Percentiles rank a stretch among this genome's conserved stretches.
Evolutionary conservation across 2,329 filamentous ascomycete species (phyloP).

Genomic region (Fusarium zealandicum): DNA sequence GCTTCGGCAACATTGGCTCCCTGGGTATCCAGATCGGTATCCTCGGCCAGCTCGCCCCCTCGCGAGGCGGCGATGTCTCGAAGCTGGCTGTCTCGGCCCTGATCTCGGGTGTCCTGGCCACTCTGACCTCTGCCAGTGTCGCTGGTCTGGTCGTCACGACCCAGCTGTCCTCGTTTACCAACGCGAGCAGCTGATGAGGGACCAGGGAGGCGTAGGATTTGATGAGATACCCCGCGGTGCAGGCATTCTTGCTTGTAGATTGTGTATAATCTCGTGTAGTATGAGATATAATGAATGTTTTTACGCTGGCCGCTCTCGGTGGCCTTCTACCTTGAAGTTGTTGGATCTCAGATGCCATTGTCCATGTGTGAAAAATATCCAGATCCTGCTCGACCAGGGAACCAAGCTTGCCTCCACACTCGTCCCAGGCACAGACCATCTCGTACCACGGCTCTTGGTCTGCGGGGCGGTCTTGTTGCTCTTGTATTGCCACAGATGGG

Average conservation of each 20-base stretch:
- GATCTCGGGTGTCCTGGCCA: conserved; percentile 78
- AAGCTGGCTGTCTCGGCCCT: conserved; percentile 79
- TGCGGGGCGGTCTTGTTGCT: too few relatives aligned
- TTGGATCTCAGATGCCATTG: neutral
- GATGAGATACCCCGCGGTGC: too few relatives aligned
- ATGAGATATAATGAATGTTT: too few relatives aligned
- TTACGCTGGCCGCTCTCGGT: neutral
- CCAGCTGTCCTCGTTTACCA: conserved; percentile 40
- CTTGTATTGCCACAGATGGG: too few relatives aligned
- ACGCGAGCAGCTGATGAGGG: neutral
- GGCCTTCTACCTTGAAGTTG: neutral
- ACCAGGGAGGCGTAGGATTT: neutral
- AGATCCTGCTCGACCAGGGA: neutral
- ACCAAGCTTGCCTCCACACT: neutral
- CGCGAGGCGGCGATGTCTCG: conserved; percentile 76
- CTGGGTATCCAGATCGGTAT: conserved; percentile 91
- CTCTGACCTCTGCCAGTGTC: conserved; percentile 78
- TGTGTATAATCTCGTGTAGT: too few relatives aligned
- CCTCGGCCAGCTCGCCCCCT: conserved; percentile 79
- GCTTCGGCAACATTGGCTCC: conserved; percentile 86
- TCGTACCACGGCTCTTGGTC: conserved; percentile 5
- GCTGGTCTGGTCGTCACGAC: conserved; percentile 77
- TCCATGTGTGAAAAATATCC: neutral
- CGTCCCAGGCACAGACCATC: conserved; percentile 16
- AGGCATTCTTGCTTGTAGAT: too few relatives aligned